Base-by-base conservation (phyloP, 495 filamentous ascomycete genomes). In the Lasiosphaeria miniovina region DNA sequence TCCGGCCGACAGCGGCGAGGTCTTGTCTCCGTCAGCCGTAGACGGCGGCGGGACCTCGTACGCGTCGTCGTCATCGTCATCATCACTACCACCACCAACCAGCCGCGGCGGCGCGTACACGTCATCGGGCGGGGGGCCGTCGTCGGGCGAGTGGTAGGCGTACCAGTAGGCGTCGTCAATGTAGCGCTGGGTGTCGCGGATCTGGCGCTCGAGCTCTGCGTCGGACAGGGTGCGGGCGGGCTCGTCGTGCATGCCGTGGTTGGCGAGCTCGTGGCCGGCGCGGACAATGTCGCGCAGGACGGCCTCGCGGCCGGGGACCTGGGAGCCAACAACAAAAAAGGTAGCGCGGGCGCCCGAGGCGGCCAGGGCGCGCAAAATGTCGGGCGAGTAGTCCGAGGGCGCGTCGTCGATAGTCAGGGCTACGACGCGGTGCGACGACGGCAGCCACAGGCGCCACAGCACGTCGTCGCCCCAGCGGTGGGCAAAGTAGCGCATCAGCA, bases 241-340 rank as follows among this genome's bases (percentile, higher is more conserved):
- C 73, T 93, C 89, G 73, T 96, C 90, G 67, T 81, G 77, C 89
- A 92, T 91, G 4, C 87, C 91, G 71, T 96, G 91, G 71, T 95
- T 95, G 48, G 82, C 91, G 9, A 93, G 77, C 69, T 93, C 89
- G 65, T 87, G 84, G 6, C 87, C 87, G 12, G 68, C 74, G 17
- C 77, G 68, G n/a, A 93, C 76, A 4, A 91, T 70, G 43, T 87
- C 78, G 41, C 78, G 67, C 31, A 94, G 76, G 0, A 82, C 73
- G 3, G 75, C 65, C 70, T 89, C 84, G 24, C 81, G 72, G 0
- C 84, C 87, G 0, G 75, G 43, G 0, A 92, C 84, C 70, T 96
- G 90, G 7, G 77, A 76, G 11, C 91, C 91, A 60, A 95, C 90
- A 9, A 90, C 72, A 70, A 92, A 93, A 67, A 92, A 92, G 0